Evolutionary conservation across 2,329 filamentous ascomycete genomes (phyloP), one percentile per base, ranked within the genome.

Genomic region (Dendrostoma leiphaemia): DNA sequence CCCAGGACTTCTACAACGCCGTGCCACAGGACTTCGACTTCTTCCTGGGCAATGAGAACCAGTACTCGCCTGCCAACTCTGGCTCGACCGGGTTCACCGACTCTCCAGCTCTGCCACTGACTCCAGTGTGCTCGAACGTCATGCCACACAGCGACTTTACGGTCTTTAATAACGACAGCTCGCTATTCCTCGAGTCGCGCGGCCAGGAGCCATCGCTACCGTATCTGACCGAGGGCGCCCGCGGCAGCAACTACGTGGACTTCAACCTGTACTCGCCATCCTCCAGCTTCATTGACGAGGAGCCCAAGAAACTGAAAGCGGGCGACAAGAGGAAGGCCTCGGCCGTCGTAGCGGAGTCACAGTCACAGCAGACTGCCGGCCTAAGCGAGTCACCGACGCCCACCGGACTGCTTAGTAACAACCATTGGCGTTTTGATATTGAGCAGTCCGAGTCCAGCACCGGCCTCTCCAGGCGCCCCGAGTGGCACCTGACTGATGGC

Each of bases 231-330:
- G 65, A 64, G 19, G 66, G 65, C 51, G 57, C 61, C 21, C 65
- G 69, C 57, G 64, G 64, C 56, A 70, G 67, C 62, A 69, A 77
- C 65, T 82, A 82, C 61, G 67, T 74, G 60, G 80, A 82, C 69
- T 83, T 83, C 69, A 78, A 75, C 62, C 73, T 82, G 15, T 83
- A 75, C 69, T 82, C 79, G 47, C 79, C 80, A 3, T 66, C 69
- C 21, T 74, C 77, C 17, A 71, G 68, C 56, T 74, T 74, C 63
- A 69, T 77, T 13, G 77, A 80, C 53, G 79, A 81, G 55, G 79
- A 82, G 41, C 70, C 64, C 23, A 62, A 62, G 52, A 58, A 59
- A 34, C 43, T 65, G n/a, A 57, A 57, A 43, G 60, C 61, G 45
- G 57, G 54, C 38, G 57, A 57, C 8, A 49, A 45, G 45, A 43